phyloP scores from a whole-genome alignment of 345 rosid genomes.

The Corchorus olitorius region DNA sequence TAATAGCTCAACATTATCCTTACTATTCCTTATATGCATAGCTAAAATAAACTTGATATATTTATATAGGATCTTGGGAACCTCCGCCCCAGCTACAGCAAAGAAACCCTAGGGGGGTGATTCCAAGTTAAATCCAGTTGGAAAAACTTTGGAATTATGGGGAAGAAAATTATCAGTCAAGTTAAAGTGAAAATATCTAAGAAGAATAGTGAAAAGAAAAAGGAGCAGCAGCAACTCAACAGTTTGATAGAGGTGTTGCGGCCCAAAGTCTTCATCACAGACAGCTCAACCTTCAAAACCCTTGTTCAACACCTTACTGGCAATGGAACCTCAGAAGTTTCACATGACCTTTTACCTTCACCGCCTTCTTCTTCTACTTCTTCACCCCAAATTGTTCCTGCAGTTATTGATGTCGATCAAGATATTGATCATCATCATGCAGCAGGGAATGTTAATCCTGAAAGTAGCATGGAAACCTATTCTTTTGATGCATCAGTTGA shows the following conservation, averaged over 20 bases:
- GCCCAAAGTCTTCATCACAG: constrained; percentile 42
- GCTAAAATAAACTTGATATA: neutral
- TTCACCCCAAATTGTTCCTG: constrained; percentile 1
- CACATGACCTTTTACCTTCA: neutral
- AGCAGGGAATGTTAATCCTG: neutral
- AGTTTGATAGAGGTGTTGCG: constrained; percentile 31
- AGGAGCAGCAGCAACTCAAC: constrained; percentile 14
- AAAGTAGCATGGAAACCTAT: constrained; percentile 3
- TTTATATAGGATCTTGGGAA: constrained; percentile 1
- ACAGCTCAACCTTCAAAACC: constrained; percentile 31
- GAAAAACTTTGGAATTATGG: constrained; percentile 13
- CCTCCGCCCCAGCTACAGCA: neutral
- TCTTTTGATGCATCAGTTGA: neutral
- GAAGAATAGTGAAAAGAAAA: constrained; percentile 4
- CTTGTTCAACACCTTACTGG: constrained; percentile 49
- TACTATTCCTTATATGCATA: neutral
- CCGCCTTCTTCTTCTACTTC: neutral
- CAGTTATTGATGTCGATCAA: constrained; percentile 1
- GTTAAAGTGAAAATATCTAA: constrained; percentile 18
- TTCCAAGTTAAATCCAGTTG: neutral
- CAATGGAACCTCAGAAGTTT: constrained; percentile 12
- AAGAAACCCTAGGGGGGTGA: neutral
- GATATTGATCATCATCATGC: neutral
- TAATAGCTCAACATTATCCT: neutral
- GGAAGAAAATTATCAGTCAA: constrained; percentile 5